Evolutionary conservation across 2,329 filamentous ascomycete genomes (phyloP).

Genomic region (Graphium sp.): DNA sequence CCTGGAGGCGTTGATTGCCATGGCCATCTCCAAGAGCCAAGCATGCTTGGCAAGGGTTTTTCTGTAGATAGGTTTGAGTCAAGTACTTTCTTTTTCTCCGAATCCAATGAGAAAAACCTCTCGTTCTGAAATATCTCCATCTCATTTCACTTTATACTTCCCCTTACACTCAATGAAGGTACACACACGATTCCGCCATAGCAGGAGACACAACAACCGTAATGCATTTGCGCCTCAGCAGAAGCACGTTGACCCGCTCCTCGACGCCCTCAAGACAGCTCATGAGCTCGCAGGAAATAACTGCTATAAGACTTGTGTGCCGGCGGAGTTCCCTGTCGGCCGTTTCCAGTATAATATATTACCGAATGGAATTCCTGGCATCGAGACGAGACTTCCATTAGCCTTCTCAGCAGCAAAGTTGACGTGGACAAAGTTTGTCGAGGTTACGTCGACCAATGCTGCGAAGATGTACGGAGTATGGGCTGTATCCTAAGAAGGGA

Average conservation of each 20-base stretch:
- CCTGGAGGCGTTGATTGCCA: slow-evolving; percentile 22
- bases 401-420: slow-evolving; percentile 22
- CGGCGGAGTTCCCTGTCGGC: slow-evolving; percentile 19
- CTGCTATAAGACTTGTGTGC: slow-evolving; percentile 27
- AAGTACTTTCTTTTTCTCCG: slow-evolving; percentile 22
- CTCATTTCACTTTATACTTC: no score
- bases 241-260: slow-evolving; percentile 23
- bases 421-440: slow-evolving; percentile 30
- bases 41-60: slow-evolving; percentile 12
- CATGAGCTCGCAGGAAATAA: slow-evolving; percentile 24
- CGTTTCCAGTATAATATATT: slow-evolving; percentile 40
- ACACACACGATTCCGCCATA: slow-evolving; percentile 33
- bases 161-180: no score
- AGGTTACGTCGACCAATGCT: slow-evolving; percentile 34
- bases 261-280: slow-evolving; percentile 26
- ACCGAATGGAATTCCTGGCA: slow-evolving; percentile 38
- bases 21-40: slow-evolving; percentile 20
- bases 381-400: slow-evolving; percentile 37
- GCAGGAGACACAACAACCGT: slow-evolving; percentile 43
- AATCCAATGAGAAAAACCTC: no score
- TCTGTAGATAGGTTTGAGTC: slow-evolving; percentile 18
- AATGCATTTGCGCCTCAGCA: slow-evolving; percentile 38
- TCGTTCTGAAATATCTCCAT: no score
- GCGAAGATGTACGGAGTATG: slow-evolving; percentile 43
- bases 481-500: slow-evolving; percentile 32